These are phyloP conservation scores for Annulohypoxylon truncatum DNA, from an alignment of 2,329 filamentous ascomycete genomes.

Conservation along the genomic window DNA sequence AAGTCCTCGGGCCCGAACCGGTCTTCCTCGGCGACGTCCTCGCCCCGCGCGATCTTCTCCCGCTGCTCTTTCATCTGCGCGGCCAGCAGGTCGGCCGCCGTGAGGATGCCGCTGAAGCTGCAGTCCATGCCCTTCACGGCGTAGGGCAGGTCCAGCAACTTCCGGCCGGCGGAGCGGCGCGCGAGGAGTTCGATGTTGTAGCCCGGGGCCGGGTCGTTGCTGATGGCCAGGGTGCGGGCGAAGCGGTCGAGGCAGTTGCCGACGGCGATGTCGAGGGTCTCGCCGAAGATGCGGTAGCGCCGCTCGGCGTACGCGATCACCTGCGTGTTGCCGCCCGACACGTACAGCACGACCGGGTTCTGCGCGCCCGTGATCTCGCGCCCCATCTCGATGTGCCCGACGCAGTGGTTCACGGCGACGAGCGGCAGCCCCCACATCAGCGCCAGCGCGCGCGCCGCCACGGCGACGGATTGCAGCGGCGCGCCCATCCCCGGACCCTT, in stretches of 20 bases:
- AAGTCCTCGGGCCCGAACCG: constrained; percentile 83
- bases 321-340: constrained; percentile 95
- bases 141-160: constrained; percentile 89
- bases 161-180: constrained; percentile 72
- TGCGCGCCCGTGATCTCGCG: constrained; percentile 88
- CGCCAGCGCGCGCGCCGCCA: constrained; percentile 83
- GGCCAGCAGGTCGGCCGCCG: constrained; percentile 83
- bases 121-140: constrained; percentile 99
- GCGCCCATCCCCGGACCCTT: constrained; percentile 97
- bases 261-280: constrained; percentile 96
- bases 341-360: constrained; percentile 96
- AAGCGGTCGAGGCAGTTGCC: constrained; percentile 98
- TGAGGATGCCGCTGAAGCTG: constrained; percentile 92
- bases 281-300: constrained; percentile 96
- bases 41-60: constrained; percentile 41
- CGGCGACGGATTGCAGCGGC: constrained; percentile 85
- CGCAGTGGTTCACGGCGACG: constrained; percentile 96
- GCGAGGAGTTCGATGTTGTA: constrained; percentile 99
- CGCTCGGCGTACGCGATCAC: constrained; percentile 96
- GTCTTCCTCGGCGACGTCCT: constrained; percentile 52
- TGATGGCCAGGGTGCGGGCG: constrained; percentile 88
- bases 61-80: constrained; percentile 67
- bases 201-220: constrained; percentile 94
- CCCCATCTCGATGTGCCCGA: constrained; percentile 99
- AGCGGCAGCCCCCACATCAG: constrained; percentile 90